phyloP scores from a whole-genome alignment of 352 stramenopile species.

The Pythium diclinum region DNA sequence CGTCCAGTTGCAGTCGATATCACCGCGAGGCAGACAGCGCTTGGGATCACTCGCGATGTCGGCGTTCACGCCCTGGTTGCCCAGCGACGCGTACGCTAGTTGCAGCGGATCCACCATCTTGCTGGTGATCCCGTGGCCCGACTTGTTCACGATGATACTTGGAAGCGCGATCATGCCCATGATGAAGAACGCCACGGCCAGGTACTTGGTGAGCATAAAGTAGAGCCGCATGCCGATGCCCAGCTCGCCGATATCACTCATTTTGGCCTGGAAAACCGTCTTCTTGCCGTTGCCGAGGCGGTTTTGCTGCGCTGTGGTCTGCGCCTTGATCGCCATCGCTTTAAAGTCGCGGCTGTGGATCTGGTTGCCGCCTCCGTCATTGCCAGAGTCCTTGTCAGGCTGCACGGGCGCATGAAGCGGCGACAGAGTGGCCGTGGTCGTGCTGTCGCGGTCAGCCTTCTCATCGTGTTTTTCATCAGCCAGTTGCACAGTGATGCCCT shows the following conservation, averaged over 20 bases:
- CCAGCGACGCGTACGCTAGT: conserved; percentile 69
- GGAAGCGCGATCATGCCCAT: conserved; percentile 75
- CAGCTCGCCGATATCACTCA: conserved; percentile 72
- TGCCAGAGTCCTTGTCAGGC: no score
- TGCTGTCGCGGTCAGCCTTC: no score
- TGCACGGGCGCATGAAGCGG: no score
- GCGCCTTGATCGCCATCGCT: no score
- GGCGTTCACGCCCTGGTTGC: conserved; percentile 71
- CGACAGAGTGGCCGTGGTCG: no score
- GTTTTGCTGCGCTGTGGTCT: conserved; percentile 15
- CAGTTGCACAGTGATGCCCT: no score
- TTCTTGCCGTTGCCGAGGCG: conserved; percentile 66
- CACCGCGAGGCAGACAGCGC: conserved; percentile 43
- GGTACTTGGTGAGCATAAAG: conserved; percentile 82
- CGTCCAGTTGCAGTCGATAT: conserved; percentile 65
- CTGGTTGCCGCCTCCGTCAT: no score
- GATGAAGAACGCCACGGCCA: conserved; percentile 51
- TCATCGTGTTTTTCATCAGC: no score
- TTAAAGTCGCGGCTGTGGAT: no score
- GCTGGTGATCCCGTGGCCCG: conserved; percentile 57
- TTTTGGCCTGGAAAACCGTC: conserved; percentile 53
- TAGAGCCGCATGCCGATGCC: conserved; percentile 84
- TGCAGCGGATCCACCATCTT: conserved; percentile 70
- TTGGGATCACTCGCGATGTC: conserved; percentile 42
- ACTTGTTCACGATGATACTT: conserved; percentile 59